phyloP scores from a whole-genome alignment of 192 early-diverging fungal genomes.

The Podila horticola region DNA sequence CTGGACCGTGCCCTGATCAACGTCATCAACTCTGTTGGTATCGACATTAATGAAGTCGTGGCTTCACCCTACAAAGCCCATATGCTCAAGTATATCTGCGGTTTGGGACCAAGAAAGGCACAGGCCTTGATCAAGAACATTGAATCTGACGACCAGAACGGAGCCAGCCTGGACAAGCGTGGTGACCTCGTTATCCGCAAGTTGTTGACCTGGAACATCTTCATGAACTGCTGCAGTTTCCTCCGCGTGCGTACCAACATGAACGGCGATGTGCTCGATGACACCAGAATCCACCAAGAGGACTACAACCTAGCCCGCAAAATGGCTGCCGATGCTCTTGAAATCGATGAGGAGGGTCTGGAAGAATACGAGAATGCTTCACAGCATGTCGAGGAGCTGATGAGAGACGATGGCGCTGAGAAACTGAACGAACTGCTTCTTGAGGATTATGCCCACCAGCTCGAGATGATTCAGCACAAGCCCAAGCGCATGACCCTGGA shows the following conservation, averaged over 20 bases:
- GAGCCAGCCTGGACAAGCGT: constrained; percentile 57
- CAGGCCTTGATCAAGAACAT: constrained; percentile 77
- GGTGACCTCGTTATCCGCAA: constrained; percentile 74
- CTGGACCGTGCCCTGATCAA: constrained; percentile 91
- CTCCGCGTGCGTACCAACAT: constrained; percentile 78
- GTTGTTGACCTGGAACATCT: constrained; percentile 77
- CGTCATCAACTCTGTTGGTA: constrained; percentile 84
- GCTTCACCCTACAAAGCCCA: constrained; percentile 70
- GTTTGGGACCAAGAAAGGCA: constrained; percentile 94
- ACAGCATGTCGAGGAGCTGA: constrained; percentile 85
- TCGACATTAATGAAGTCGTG: constrained; percentile 89
- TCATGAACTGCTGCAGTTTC: constrained; percentile 95
- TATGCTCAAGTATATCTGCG: constrained; percentile 90
- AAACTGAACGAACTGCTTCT: constrained; percentile 88
- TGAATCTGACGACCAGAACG: constrained; percentile 52
- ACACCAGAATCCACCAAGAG: constrained; percentile 95
- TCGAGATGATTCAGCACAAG: constrained; percentile 76
- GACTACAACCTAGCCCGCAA: constrained; percentile 96
- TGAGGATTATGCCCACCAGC: constrained; percentile 90
- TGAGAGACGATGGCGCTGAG: constrained; percentile 67
- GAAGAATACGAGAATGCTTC: constrained; percentile 79
- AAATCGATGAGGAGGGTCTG: constrained; percentile 82
- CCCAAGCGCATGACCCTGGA: constrained; percentile 85
- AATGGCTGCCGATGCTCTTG: constrained; percentile 96
- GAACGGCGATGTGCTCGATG: constrained; percentile 86